A percentile compares a stretch with the other conserved stretches of the same genome.
These are phyloP conservation scores for Angomonas desouzai DNA, from an alignment of 208 protist species.

Conservation along the genomic window DNA sequence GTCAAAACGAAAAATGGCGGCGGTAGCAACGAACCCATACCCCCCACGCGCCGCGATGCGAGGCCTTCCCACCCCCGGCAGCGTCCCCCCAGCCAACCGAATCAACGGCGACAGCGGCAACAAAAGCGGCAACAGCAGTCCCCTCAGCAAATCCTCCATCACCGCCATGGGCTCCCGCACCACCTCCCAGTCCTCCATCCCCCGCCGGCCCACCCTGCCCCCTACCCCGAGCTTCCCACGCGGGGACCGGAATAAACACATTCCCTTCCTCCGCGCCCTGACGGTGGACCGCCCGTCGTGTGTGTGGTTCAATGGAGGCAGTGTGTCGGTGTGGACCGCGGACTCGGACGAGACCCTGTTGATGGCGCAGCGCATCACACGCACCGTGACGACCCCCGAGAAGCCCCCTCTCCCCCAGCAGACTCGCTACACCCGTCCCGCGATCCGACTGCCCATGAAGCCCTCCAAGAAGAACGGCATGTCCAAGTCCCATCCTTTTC, in stretches of 20 bases:
- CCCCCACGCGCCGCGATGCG: background rate
- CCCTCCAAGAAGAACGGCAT: background rate
- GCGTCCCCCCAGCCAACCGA: background rate
- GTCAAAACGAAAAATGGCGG: background rate
- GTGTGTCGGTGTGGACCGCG: background rate
- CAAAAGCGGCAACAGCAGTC: constrained; percentile 2
- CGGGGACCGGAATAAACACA: constrained; percentile 1
- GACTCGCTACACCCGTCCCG: background rate
- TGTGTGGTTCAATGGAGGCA: background rate
- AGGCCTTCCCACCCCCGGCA: background rate
- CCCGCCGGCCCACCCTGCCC: background rate
- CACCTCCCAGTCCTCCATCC: background rate
- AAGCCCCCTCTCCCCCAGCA: background rate
- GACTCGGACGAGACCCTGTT: background rate
- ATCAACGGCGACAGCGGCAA: background rate
- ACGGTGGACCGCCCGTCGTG: background rate
- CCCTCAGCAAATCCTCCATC: constrained; percentile 2
- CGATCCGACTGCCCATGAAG: background rate
- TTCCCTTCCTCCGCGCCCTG: background rate
- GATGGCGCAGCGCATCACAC: background rate
- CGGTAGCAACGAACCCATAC: background rate
- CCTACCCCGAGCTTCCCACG: constrained; percentile 6
- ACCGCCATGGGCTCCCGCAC: background rate
- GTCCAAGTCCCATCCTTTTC: constrained; percentile 17
- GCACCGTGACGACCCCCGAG: background rate